A percentile compares a stretch with the other conserved stretches of the same genome.
Evolutionary conservation across 2,329 filamentous ascomycete species (phyloP).

Genomic region (Hypoxylon sp.): DNA sequence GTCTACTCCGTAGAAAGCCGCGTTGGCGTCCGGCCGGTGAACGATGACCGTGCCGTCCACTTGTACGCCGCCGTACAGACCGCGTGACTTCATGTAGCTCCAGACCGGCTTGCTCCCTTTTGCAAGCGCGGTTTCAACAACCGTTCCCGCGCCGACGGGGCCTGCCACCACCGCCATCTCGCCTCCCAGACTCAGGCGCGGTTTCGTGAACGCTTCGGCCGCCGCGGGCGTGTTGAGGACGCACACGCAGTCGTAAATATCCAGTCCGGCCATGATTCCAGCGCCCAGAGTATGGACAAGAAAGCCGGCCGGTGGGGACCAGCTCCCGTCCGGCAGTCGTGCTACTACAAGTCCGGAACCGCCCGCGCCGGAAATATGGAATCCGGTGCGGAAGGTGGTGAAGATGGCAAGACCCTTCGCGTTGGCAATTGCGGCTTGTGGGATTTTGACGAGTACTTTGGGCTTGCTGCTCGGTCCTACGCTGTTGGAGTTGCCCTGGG

Average conservation of each 20-base stretch:
- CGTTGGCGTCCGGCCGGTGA: conserved; percentile 87
- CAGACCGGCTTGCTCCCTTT: conserved; percentile 66
- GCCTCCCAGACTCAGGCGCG: conserved; percentile 78
- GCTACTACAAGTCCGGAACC: conserved; percentile 72
- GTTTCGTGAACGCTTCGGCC: conserved; percentile 76
- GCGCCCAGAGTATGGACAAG: conserved; percentile 81
- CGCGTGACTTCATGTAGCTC: conserved; percentile 88
- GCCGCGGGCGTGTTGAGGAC: conserved; percentile 83
- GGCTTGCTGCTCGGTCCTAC: conserved; percentile 47
- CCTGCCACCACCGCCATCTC: conserved; percentile 79
- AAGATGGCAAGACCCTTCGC: conserved; percentile 76
- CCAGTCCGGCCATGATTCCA: conserved; percentile 81
- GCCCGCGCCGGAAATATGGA: conserved; percentile 71
- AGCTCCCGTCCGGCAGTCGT: conserved; percentile 69
- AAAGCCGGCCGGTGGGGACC: conserved; percentile 85
- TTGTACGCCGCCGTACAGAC: conserved; percentile 86
- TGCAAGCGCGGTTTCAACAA: conserved; percentile 70
- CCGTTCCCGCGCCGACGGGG: conserved; percentile 73
- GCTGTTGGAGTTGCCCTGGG: conserved; percentile 38
- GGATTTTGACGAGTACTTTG: conserved; percentile 63
- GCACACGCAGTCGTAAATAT: conserved; percentile 89
- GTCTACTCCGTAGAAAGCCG: conserved; percentile 79
- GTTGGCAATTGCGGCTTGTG: conserved; percentile 66
- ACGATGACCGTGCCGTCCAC: conserved; percentile 88
- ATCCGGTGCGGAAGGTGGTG: conserved; percentile 72